Evolutionary conservation across 495 filamentous ascomycete species (phyloP), one percentile per base, ranked within the genome.

Genomic region (Xylaria flabelliformis): DNA sequence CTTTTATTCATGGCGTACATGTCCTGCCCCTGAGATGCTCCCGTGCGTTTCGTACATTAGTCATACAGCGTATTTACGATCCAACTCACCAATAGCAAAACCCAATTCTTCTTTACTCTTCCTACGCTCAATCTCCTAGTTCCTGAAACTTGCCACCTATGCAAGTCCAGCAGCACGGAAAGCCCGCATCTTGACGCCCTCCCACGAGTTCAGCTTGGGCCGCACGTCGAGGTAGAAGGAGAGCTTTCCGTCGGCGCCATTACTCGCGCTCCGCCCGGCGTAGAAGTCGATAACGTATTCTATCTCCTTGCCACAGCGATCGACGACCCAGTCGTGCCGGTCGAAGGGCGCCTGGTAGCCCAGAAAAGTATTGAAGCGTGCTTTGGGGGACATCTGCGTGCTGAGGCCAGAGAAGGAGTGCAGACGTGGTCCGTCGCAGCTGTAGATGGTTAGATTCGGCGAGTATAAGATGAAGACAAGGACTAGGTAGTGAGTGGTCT

Each of bases 251-350:
- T 86, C 88, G 2, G 88, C 89, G 7, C 79, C 84, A 44, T 71
- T 80, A 48, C 77, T 78, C 36, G 83, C 81, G 62, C 87, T 84
- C 74, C 91, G 93, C 0, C 96, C 96, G 41, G 91, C 88, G 80
- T 99, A 99, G 79, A 98, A 99, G 82, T 99, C 96, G 81, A 99
- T 99, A 34, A 99, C 90, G 79, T 99, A 99, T 78, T 98, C 96
- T 51, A 99, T 82, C 74, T 86, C 86, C 74, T 89, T 91, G n/a
- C 94, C 95, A 74, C 96, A 98, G 70, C 96, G 85, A 80, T 98
- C 95, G 12, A 99, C 91, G 19, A 97, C 91, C 96, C 96, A 98
- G 82, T 99, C 96, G 78, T 99, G 96, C 63, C 96, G 87, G 83
- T 99, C 96, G 80, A 99, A 99, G 53, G 96, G 96, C 46, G 88